A percentile compares a stretch with the other conserved stretches of the same genome.
These are phyloP conservation scores for Cyclocybe aegerita DNA, from an alignment of 768 basidiomycete genomes.

Conservation along the genomic window DNA sequence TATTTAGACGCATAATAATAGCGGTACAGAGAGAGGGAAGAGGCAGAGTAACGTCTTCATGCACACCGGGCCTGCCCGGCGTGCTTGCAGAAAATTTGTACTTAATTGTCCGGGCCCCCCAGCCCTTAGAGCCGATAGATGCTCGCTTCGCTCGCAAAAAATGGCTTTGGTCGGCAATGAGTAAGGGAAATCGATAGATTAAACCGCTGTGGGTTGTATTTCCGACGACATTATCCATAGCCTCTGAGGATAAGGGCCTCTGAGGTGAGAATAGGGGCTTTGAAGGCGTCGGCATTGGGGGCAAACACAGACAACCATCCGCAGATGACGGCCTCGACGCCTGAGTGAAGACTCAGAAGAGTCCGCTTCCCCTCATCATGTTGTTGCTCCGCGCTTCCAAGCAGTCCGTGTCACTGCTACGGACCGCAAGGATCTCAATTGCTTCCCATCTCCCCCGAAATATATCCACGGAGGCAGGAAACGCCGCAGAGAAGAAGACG, in stretches of 20 bases:
- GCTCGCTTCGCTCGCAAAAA: too few species aligned
- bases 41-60: too few species aligned
- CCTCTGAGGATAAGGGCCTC: background rate
- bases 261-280: background rate
- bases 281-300: background rate
- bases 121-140: too few species aligned
- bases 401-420: slow-evolving; percentile 26
- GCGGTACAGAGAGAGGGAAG: too few species aligned
- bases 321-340: background rate
- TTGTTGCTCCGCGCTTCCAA: slow-evolving; percentile 52
- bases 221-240: too few species aligned
- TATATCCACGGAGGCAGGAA: slow-evolving; percentile 28
- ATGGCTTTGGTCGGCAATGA: too few species aligned
- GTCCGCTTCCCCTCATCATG: slow-evolving; percentile 39
- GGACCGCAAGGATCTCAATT: slow-evolving; percentile 19
- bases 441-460: slow-evolving; percentile 22
- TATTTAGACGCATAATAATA: too few species aligned
- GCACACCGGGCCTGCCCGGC: too few species aligned
- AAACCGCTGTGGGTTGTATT: too few species aligned
- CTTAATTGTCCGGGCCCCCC: too few species aligned
- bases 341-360: too few species aligned
- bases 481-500: slow-evolving; percentile 25
- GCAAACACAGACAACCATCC: slow-evolving; percentile 9
- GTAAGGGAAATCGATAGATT: background rate
- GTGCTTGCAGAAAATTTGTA: too few species aligned